phyloP scores from a whole-genome alignment of 805 yeast species.

The Candida awuae region DNA sequence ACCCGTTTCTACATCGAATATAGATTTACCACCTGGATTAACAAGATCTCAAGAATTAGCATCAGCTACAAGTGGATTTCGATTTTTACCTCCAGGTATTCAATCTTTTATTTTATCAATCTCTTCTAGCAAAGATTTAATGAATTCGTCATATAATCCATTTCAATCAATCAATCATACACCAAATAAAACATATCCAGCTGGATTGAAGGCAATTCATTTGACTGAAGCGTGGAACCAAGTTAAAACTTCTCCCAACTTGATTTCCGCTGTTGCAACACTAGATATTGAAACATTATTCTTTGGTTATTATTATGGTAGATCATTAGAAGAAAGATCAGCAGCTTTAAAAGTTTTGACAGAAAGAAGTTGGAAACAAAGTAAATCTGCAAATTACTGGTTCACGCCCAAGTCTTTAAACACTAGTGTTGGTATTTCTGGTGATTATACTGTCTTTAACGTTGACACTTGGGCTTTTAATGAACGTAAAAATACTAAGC shows the following conservation, averaged over 20 bases:
- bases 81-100: slow-evolving; percentile 30
- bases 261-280: slow-evolving; percentile 22
- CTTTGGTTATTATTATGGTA: slow-evolving; percentile 37
- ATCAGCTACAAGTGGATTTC: slow-evolving; percentile 20
- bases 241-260: slow-evolving; percentile 17
- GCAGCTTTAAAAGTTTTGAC: slow-evolving; percentile 29
- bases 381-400: slow-evolving; percentile 21
- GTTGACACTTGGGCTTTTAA: slow-evolving; percentile 36
- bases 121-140: slow-evolving; percentile 18
- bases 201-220: slow-evolving; percentile 29
- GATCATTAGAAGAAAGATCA: slow-evolving; percentile 34
- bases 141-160: slow-evolving; percentile 14
- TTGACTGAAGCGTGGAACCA: slow-evolving; percentile 28
- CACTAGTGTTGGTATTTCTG: slow-evolving; percentile 33
- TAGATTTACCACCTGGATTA: not conserved
- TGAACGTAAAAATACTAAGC: slow-evolving; percentile 34
- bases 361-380: slow-evolving; percentile 33
- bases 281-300: slow-evolving; percentile 33
- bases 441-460: slow-evolving; percentile 38
- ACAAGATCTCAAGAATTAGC: not conserved
- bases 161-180: slow-evolving; percentile 16
- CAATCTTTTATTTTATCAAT: slow-evolving; percentile 27
- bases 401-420: slow-evolving; percentile 33
- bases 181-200: slow-evolving; percentile 23
- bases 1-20: no score